Evolutionary conservation across 345 rosid genomes (phyloP), one percentile per base, ranked within the genome.

Genomic region (Arabidopsis suecica): DNA sequence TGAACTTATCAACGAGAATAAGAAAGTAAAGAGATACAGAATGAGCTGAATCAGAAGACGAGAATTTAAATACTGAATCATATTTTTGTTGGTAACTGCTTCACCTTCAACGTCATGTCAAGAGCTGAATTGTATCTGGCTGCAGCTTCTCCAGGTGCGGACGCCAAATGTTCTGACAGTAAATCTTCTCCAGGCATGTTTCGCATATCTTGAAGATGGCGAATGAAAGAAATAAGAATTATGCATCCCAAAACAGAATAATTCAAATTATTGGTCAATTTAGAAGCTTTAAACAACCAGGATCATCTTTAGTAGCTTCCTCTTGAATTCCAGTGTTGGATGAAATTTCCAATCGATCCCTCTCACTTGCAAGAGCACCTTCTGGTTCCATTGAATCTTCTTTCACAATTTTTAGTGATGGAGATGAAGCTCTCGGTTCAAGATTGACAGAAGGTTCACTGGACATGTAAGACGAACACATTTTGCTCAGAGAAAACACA

Each of bases 21-120:
- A 23, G 33, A 14, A 7, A 32, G 10, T 25, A 44, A 65, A 20
- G 30, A 50, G 20, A 23, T 22, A 28, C 13, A 4, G 38, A 28
- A 28, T 28, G 32, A 28, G 32, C 32, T 28, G 38, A 71, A 59
- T 28, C 47, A 47, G 25, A 71, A 59, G 42, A 42, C 2, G 16
- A 12, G 28, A 34, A 9, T 20, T 13, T 18, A 57, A 12, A 33
- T n/a, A 28, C 4, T 56, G 8, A 18, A 32, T 69, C 28, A 5
- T 69, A 11, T 71, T 32, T 54, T 32, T 1, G 50, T 53, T 37
- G 22, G 54, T 41, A 34, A 32, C 34, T 41, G 44, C 63, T 53
- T 44, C 25, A 74, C 78, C 78, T 74, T 74, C 16, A 74, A 50
- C 4, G 50, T 65, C 72, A 47, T 66, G 65, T 57, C 78, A 36